These are phyloP conservation scores for Pyrenophora seminiperda DNA, from an alignment of 2,329 filamentous ascomycete genomes.

Conservation along the genomic window DNA sequence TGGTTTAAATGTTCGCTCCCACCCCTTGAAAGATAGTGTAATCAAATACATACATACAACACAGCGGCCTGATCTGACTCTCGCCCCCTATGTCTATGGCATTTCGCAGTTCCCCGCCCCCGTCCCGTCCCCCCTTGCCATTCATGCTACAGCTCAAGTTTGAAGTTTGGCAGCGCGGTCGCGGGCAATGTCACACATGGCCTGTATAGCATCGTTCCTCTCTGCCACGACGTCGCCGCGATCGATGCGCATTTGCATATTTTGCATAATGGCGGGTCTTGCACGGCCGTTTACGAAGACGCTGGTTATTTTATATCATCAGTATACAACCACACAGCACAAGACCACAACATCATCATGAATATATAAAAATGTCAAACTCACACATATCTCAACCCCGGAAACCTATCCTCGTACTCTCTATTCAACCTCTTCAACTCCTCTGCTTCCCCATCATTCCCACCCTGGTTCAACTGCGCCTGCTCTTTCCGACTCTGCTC, in stretches of 20 bases:
- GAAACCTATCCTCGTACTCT: slow-evolving; percentile 80
- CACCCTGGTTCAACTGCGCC: slow-evolving; percentile 66
- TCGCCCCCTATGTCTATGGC: too few relatives aligned
- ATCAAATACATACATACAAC: too few relatives aligned
- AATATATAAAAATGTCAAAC: slow-evolving; percentile 15
- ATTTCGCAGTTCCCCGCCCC: too few relatives aligned
- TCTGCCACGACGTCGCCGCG: slow-evolving; percentile 70
- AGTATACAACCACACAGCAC: background rate
- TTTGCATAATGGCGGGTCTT: slow-evolving; percentile 74
- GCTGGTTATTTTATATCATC: background rate
- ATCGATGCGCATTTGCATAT: slow-evolving; percentile 78
- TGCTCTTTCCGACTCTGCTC: slow-evolving; percentile 82
- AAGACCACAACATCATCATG: too few relatives aligned
- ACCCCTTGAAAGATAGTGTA: too few relatives aligned
- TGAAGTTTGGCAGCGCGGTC: slow-evolving; percentile 71
- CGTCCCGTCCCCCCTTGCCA: background rate
- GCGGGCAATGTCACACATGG: slow-evolving; percentile 89
- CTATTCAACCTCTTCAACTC: slow-evolving; percentile 68
- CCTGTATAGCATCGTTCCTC: slow-evolving; percentile 74
- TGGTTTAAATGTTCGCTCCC: too few relatives aligned
- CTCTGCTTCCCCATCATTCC: slow-evolving; percentile 59
- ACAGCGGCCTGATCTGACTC: too few relatives aligned
- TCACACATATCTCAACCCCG: slow-evolving; percentile 80
- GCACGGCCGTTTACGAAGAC: slow-evolving; percentile 87
- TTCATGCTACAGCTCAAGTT: background rate